These are phyloP conservation scores for Trichosanthes truncata DNA, from an alignment of 306 rosid genomes.

Conservation along the genomic window DNA sequence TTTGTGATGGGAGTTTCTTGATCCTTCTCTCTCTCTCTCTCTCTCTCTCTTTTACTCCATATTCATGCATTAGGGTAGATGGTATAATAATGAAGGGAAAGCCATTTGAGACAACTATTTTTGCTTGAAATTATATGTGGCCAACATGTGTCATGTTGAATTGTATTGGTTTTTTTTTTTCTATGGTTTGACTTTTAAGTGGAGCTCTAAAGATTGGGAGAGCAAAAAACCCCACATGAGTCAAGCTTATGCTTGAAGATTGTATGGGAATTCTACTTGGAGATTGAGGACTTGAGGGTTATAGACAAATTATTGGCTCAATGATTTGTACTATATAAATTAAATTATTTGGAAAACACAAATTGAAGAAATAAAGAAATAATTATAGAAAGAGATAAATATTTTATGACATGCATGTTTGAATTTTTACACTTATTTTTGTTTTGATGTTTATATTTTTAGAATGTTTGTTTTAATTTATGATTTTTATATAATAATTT, in stretches of 20 bases:
- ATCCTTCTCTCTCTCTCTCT: not conserved
- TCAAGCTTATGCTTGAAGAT: constrained; percentile 8
- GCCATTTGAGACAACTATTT: constrained; percentile 6
- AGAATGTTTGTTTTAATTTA: not conserved
- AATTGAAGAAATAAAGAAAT: not conserved
- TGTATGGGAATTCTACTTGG: not conserved
- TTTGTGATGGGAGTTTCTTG: not conserved
- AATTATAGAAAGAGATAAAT: not conserved
- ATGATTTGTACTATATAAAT: not conserved
- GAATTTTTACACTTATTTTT: not conserved
- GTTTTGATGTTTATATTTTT: not conserved
- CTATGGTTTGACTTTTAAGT: constrained; percentile 4
- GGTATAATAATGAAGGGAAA: constrained; percentile 8
- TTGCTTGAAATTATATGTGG: constrained; percentile 5
- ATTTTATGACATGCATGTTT: not conserved
- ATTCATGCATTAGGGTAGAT: constrained; percentile 3
- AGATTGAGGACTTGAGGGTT: not conserved
- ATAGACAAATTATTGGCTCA: constrained; percentile 1
- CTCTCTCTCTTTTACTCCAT: not conserved
- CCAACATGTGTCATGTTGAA: constrained; percentile 8
- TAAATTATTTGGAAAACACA: not conserved
- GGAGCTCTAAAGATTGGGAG: not conserved
- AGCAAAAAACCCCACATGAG: not conserved
- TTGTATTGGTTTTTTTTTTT: not conserved
- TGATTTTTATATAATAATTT: not conserved